Evolutionary conservation across 208 protist species (phyloP), one percentile per base, ranked within the genome.

Genomic region (Crithidia bombi): DNA sequence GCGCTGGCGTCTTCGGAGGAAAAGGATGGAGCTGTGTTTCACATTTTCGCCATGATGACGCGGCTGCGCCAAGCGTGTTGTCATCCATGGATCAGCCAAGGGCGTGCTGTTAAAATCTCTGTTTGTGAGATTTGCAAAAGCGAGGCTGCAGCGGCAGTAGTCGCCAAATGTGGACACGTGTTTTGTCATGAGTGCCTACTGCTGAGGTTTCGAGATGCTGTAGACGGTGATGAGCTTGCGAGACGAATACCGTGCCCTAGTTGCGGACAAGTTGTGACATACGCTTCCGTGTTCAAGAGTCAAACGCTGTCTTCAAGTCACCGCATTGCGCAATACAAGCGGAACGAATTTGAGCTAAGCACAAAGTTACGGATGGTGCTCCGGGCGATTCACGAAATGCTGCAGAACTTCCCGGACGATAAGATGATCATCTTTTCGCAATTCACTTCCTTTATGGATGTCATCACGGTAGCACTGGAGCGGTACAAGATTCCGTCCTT

Each of bases 401-500:
- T 70, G 33, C 73, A 79, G 61, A 78, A 93, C 11, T 64, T 79
- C 63, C 86, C 85, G 19, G 73, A 80, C 32, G 90, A 94, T 44
- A 99, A 99, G 81, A 90, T 92, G 82, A 94, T 99, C 51, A 93
- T 99, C 17, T 99, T 99, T 70, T 98, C 94, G 14, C 98, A 99
- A 57, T 99, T 98, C 85, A 99, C 98, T 4, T 95, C 89, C 0
- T 98, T 99, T 78, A 94, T 99, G 74, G 96, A 99, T 70, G 77
- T 99, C 10, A 89, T 99, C 44, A 86, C 98, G 25, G 86, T 90
- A 0, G 73, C 87, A 2, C 73, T 99, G 1, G 70, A 86, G 7
- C 65, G 76, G 17, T 83, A 75, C 59, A 71, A 68, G 39, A 87
- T 98, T 64, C 28, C 68, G 12, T 96, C 83, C 59, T 56, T 96